Base-by-base conservation (phyloP, 2,329 filamentous ascomycete species). In the Microsporum audouinii region DNA sequence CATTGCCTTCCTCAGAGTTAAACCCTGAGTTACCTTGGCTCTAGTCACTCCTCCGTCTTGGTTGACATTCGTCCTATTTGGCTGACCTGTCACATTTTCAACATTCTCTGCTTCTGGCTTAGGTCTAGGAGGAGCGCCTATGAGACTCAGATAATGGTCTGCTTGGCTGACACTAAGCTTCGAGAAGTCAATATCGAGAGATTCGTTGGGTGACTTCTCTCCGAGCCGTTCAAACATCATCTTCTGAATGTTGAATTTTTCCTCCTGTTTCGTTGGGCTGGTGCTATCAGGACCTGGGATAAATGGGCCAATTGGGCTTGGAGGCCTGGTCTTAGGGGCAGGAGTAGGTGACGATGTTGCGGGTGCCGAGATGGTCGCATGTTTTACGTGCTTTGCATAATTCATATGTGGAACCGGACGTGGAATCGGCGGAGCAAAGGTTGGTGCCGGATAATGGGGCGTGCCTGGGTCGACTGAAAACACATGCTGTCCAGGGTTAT, bases 231-330 rank as follows among this genome's bases (percentile, higher is more conserved):
- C 55, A 31, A 59, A 29, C 14, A 33, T 41, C 47, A 41, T 45
- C 36, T 57, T 57, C 36, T 57, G 55, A 7, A 34, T 29, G 2
- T 59, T n/a, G 10, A 62, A 57, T 27, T 64, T 64, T 39, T 65
- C 61, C 41, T 66, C 64, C 8, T 66, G 64, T 41, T 66, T 66
- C 2, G 64, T 58, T 29, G 64, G 64, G 29, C 63, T 66, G 8
- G 65, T 29, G 59, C 62, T 63, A 31, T 66, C 61, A 6, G 64
- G 64, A 10, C 60, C 62, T 45, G 64, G 58, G 2, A 63, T 17
- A 29, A 57, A 63, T 5, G 60, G 58, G 23, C 60, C 60, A 57
- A 27, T 60, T 60, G 33, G 43, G 14, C 27, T 33, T 49, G 43
- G 14, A n/a, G 57, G 57, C 17, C 34, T 47, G 8, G 34, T 31